Base-by-base conservation (phyloP, 805 yeast species). In the Ogataea nitratoaversa region DNA sequence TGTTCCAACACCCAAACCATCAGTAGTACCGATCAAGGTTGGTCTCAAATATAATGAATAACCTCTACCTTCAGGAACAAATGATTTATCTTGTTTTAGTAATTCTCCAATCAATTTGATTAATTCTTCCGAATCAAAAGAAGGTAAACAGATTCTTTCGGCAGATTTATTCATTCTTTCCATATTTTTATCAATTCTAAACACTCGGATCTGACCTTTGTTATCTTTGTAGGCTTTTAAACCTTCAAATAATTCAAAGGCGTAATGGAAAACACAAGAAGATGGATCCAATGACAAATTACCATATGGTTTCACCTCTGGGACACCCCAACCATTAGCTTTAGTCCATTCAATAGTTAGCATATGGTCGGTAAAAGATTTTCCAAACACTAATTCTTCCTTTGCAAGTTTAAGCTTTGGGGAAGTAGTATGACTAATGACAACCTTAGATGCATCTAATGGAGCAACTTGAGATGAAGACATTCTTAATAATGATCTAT, bases 201-300 rank as follows among this genome's bases (percentile, higher is more conserved):
- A 91, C 60, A 91, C 72, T 57, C 96, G 76, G 59, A 89, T 65
- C 46, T 81, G 64, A 46, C 83, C 84, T 34, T 81, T 67, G 20
- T 66, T 53, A 59, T 76, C 84, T 46, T 67, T 67, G 74, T 90
- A 91, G 12, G 97, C 97, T 71, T 91, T 91, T 70, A 91, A 72
- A 50, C 99, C 99, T 70, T 91, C 99, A 52, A 91, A 93, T 44
- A 91, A 76, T 65, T 88, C 96, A 59, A 93, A 91, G 4, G 95
- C 91, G 58, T 91, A 91, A 71, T 91, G 99, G 68, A 91, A 80
- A 25, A 90, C 98, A 62, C 85, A 78, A 16, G 93, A 68, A 17
- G 96, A 81, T 20, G 99, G 99, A 57, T 90, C 96, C 43, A 91
- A 64, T 14, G 71, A 55, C 39, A 91, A 67, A 37, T 78, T 78